Percentiles rank a stretch among this genome's conserved stretches.
Conservation (phyloP, 192 early-diverging fungal genomes). For the Cladochytrium replicatum region DNA sequence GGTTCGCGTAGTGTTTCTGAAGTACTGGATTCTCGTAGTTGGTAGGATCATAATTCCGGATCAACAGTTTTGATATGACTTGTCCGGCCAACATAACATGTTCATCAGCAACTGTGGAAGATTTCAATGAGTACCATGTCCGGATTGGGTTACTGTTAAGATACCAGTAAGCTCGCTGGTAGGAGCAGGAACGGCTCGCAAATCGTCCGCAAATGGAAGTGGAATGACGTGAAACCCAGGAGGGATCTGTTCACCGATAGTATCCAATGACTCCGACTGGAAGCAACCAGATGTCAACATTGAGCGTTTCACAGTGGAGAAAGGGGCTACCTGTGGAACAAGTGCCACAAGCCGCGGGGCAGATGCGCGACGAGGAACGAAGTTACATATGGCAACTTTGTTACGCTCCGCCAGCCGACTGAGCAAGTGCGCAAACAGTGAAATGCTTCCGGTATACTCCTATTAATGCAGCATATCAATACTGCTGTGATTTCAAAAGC, state of each 20-base stretch:
- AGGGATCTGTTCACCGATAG: constrained; percentile 33
- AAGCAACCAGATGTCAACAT: not conserved
- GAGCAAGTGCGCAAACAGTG: constrained; percentile 59
- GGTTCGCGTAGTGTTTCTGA: constrained; percentile 38
- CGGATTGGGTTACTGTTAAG: too few species aligned
- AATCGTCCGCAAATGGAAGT: constrained; percentile 72
- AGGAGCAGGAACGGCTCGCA: constrained; percentile 40
- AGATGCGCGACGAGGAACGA: constrained; percentile 42
- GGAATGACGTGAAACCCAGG: constrained; percentile 57
- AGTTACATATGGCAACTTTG: constrained; percentile 58
- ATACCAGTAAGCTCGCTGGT: too few species aligned
- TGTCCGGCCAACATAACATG: constrained; percentile 1
- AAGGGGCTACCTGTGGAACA: constrained; percentile 48
- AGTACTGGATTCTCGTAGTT: constrained; percentile 38
- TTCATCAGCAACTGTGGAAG: constrained; percentile 2
- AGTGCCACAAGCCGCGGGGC: constrained; percentile 54
- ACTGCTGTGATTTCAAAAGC: not conserved
- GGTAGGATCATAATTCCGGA: constrained; percentile 17
- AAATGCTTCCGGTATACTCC: constrained; percentile 57
- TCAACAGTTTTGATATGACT: constrained; percentile 1
- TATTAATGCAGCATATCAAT: constrained; percentile 7
- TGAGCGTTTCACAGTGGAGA: not conserved
- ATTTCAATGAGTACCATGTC: too few species aligned
- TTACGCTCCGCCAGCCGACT: constrained; percentile 40
- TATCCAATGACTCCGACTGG: constrained; percentile 39